Conservation (phyloP, 2,329 filamentous ascomycete genomes). For the Thielaviopsis populi region DNA sequence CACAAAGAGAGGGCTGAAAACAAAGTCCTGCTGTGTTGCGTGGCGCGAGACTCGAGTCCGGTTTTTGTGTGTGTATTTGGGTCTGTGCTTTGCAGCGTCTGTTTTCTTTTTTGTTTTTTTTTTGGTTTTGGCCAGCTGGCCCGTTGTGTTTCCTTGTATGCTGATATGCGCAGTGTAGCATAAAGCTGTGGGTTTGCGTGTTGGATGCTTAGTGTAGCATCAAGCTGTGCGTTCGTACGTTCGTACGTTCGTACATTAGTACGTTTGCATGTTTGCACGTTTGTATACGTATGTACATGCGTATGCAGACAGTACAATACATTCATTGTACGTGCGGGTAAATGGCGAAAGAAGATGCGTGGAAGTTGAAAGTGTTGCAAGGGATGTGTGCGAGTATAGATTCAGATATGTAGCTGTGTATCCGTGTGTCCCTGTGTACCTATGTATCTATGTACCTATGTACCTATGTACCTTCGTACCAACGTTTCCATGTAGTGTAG, state of each 20-base stretch:
- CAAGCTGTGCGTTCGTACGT: neutral
- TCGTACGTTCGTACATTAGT: neutral
- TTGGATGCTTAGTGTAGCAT: neutral
- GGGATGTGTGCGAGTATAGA: neutral
- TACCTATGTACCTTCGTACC: too few species aligned
- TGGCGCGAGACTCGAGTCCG: too few species aligned
- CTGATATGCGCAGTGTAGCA: neutral
- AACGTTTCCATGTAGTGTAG: neutral
- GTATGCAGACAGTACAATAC: too few species aligned
- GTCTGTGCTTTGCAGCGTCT: too few species aligned
- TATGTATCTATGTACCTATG: too few species aligned
- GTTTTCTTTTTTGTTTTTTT: neutral
- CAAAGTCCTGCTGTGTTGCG: neutral
- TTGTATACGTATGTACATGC: too few species aligned
- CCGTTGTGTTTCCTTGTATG: neutral
- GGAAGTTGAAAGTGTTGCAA: neutral
- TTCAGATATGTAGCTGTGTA: neutral
- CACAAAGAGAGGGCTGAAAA: neutral
- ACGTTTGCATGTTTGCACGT: too few species aligned
- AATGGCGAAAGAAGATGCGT: too few species aligned
- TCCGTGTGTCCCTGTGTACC: too few species aligned
- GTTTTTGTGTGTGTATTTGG: too few species aligned
- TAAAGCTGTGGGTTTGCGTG: neutral
- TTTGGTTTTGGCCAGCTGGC: neutral
- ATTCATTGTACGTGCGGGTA: too few species aligned